phyloP scores from a whole-genome alignment of 2,329 filamentous ascomycete genomes.

The Ascochyta clinopodiicola region DNA sequence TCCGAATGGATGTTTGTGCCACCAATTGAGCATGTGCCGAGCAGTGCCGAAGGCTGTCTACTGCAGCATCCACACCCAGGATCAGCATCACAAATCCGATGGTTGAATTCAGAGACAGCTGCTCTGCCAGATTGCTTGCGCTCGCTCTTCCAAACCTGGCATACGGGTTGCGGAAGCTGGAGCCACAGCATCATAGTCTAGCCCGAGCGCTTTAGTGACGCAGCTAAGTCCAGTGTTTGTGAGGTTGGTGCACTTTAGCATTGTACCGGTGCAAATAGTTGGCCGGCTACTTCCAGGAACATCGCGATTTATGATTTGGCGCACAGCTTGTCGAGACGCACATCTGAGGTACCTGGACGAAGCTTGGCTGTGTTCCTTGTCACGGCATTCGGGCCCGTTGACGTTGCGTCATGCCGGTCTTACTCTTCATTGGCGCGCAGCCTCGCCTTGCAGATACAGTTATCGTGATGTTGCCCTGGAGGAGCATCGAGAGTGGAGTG shows the following conservation, averaged over 20 bases:
- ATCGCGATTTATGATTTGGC: slow-evolving; percentile 10
- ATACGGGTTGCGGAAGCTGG: not conserved
- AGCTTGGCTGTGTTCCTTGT: not conserved
- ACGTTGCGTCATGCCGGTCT: slow-evolving; percentile 1
- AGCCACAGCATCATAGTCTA: slow-evolving; percentile 9
- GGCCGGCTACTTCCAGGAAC: not conserved
- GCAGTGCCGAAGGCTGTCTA: slow-evolving; percentile 3
- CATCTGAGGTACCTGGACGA: not conserved
- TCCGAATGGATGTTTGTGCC: slow-evolving; percentile 3
- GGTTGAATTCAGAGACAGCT: not conserved
- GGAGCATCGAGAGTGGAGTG: slow-evolving; percentile 10
- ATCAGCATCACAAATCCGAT: slow-evolving; percentile 2
- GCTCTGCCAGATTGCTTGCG: slow-evolving; percentile 3
- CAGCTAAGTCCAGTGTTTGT: slow-evolving; percentile 6
- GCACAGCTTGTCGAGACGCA: slow-evolving; percentile 1
- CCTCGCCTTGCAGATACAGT: slow-evolving; percentile 8
- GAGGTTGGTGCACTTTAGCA: slow-evolving; percentile 4
- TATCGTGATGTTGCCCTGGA: slow-evolving; percentile 13
- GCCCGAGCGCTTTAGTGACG: not conserved
- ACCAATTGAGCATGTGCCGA: slow-evolving; percentile 11
- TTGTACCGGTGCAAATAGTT: not conserved
- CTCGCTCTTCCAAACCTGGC: not conserved
- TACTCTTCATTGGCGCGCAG: slow-evolving; percentile 2
- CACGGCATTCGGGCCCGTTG: not conserved
- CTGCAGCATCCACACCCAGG: not conserved